Base-by-base conservation (phyloP, 176 grass and related monocot species). In the Microstegium vimineum region DNA sequence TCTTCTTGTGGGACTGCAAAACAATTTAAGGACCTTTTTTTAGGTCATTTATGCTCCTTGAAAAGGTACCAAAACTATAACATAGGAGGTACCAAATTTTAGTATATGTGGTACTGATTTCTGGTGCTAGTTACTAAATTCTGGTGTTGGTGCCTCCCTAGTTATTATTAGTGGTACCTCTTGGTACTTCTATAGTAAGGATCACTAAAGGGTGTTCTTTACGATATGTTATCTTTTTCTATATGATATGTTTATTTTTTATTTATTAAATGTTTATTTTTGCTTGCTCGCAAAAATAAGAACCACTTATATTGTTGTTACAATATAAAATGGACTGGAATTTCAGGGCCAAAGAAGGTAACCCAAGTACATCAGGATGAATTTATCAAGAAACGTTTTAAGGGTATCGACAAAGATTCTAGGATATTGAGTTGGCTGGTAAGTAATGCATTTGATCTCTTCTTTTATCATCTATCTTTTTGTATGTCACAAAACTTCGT, bases 341-440 rank as follows among this genome's bases (percentile, higher is more conserved):
- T 77, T 86, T 31, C 83, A 90, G 93, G 62, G 38, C 62, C 89
- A 31, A 82, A 27, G 68, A 86, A 77, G 76, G 76, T 95, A 33
- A 79, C 30, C 45, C 27, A 59, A 74, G 73, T 93, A 77, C 32
- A 14, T 56, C 81, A 88, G 49, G 82, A 87, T 77, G 73, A 99
- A 67, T 99, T 99, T 84, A 99, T 99, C 85, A 89, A 14, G 69
- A 81, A 95, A 27, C 93, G 87, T 73, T 99, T 95, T 64, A 93
- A 91, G 41, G 91, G 95, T 68, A 76, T 98, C 41, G 95, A 82
- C 64, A 93, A 88, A 89, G 91, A 95, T 72, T 99, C 93, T 74
- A 28, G 20, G 35, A 90, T 99, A 81, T 86, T 88, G 81, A 91
- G 91, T 79, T 99, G 96, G 96, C 76, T 99, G 93, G 96, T 99